Evolutionary conservation across 2,329 filamentous ascomycete genomes (phyloP).

Genomic region (Fusarium sp.): DNA sequence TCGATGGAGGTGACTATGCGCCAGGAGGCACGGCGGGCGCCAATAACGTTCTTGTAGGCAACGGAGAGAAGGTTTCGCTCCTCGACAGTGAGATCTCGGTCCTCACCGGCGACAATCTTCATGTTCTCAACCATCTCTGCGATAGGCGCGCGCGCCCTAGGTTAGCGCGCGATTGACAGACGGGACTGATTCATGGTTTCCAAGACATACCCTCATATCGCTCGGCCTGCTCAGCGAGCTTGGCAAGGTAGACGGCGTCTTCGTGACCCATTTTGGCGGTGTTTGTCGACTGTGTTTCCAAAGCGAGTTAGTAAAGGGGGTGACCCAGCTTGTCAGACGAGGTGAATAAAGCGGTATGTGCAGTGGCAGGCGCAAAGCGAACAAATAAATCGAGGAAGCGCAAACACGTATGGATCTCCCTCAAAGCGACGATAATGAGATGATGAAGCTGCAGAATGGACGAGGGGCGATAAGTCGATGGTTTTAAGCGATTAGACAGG

Average conservation of each 20-base stretch:
- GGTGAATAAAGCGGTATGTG: conserved; percentile 35
- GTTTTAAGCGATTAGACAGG: conserved; percentile 37
- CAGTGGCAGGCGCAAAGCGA: conserved; percentile 42
- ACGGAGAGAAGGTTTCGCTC: conserved; percentile 99
- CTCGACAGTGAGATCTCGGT: conserved; percentile 88
- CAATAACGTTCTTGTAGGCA: conserved; percentile 99
- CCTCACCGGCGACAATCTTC: conserved; percentile 98
- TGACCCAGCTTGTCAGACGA: conserved; percentile 39
- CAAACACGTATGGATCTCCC: conserved; percentile 27
- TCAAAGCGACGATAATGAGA: conserved; percentile 24
- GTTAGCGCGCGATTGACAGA: conserved; percentile 48
- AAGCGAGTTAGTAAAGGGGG: conserved; percentile 46
- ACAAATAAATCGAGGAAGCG: conserved; percentile 28
- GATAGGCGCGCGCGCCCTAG: conserved; percentile 72
- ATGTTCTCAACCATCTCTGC: conserved; percentile 98
- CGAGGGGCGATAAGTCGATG: conserved; percentile 36
- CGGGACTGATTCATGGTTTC: conserved; percentile 3
- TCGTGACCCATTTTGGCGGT: conserved; percentile 94
- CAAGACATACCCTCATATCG: conserved; percentile 90
- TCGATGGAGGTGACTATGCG: conserved; percentile 99
- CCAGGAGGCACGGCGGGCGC: conserved; percentile 98
- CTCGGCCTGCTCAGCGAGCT: conserved; percentile 99
- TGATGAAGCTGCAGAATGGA: conserved; percentile 30
- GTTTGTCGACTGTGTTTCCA: conserved; percentile 48
- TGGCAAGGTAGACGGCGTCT: conserved; percentile 99